Conservation (phyloP, 129 eudicot species). For the Dittrichia graveolens region DNA sequence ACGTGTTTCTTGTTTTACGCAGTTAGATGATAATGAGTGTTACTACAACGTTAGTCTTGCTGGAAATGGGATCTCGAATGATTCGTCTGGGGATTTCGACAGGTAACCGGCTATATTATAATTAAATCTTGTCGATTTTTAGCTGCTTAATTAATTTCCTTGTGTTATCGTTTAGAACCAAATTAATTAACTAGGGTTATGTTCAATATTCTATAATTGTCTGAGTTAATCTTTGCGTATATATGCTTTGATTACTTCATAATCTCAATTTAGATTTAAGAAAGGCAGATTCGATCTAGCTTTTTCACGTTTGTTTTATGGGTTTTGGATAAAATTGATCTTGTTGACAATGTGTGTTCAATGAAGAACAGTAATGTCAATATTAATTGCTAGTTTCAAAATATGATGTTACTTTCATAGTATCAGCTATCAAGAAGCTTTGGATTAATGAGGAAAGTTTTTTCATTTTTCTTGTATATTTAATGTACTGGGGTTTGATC, state of each 20-base stretch:
- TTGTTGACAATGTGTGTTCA: slow-evolving; percentile 16
- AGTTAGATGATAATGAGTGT: slow-evolving; percentile 40
- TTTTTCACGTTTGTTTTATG: not conserved
- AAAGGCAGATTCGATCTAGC: not conserved
- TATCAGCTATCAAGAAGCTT: no score
- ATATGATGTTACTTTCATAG: no score
- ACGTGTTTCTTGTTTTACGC: slow-evolving; percentile 11
- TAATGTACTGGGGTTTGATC: slow-evolving; percentile 12
- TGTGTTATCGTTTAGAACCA: not conserved
- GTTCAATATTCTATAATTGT: not conserved
- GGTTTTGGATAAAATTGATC: slow-evolving; percentile 1
- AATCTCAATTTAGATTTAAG: not conserved
- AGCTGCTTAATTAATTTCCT: slow-evolving; percentile 10
- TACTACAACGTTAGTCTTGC: slow-evolving; percentile 17
- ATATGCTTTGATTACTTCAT: not conserved
- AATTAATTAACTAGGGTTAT: slow-evolving; percentile 7
- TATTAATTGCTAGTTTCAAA: not conserved
- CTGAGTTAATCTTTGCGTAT: not conserved
- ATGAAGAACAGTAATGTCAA: not conserved
- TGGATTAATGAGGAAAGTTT: not conserved
- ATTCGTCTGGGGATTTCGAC: slow-evolving; percentile 15
- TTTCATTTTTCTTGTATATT: not conserved
- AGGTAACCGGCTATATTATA: slow-evolving; percentile 35
- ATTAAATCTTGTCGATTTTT: not conserved
- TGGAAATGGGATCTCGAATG: slow-evolving; percentile 33